Evolutionary conservation across 1,139 yeast species (phyloP), one percentile per base, ranked within the genome.

Genomic region (Lodderomyces elongisporus): DNA sequence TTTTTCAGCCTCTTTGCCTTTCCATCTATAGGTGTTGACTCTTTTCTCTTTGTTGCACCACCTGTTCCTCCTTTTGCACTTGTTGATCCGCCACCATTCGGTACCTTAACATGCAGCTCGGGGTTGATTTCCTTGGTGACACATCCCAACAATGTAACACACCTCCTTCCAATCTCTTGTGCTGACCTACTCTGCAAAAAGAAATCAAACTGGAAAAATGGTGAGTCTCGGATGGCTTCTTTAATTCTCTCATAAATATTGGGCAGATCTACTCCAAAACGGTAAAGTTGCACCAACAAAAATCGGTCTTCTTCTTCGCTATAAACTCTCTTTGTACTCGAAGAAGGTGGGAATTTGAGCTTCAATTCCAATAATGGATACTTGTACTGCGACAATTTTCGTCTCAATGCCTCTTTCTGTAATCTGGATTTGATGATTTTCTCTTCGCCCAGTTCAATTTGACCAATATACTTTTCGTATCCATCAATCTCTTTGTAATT

Each of bases 391-490:
- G 79, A 60, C 27, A 83, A 52, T 48, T 83, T 83, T 37, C 82
- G 60, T 43, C 85, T 68, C 34, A 83, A 59, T 8, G 83, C 71
- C 52, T 80, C 88, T 48, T 77, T 79, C 45, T 81, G 88, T 21
- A 77, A 51, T 46, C 72, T 75, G 8, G 68, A 48, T 44, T 74
- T 76, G 39, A 72, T 60, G 25, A 79, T 68, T 49, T 72, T 79
- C 25, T 81, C 88, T 50, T 83, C 94, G 13, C 91, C 94, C n/a
- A 65, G 62, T 52, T 83, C 91, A 41, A 83, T 81, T 42, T 75
- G 83, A 27, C 65, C 64, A 30, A 83, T 58, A 45, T 75, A 79
- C 44, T 79, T 67, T 45, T 83, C 94, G 51, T 75, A 76, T 4
- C 88, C 89, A 21, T 83, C 91, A 38, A 83, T 77, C 38, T 75